Evolutionary conservation across 2,329 filamentous ascomycete species (phyloP).

Genomic region (Aspergillus fischeri): DNA sequence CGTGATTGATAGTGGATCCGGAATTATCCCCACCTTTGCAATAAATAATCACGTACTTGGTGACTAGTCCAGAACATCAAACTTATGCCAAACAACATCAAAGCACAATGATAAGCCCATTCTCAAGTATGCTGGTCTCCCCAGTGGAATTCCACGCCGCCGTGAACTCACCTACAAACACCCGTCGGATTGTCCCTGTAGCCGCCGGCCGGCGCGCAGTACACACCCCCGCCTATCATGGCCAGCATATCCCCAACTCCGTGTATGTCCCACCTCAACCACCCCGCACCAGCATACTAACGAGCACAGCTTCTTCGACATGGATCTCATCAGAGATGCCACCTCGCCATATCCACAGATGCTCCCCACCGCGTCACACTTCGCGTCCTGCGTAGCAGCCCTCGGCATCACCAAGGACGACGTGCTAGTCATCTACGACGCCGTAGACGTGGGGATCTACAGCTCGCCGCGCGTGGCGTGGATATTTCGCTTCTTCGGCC

Average conservation of each 20-base stretch:
- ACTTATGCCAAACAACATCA: not conserved
- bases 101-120: constrained; percentile 1
- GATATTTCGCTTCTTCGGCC: constrained; percentile 25
- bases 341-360: constrained; percentile 25
- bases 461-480: constrained; percentile 27
- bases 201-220: constrained; percentile 18
- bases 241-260: constrained; percentile 21
- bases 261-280: constrained; percentile 12
- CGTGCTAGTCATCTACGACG: constrained; percentile 27
- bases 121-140: constrained; percentile 8
- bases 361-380: constrained; percentile 22
- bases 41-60: not conserved
- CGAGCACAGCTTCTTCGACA: constrained; percentile 25
- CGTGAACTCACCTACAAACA: not conserved
- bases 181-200: constrained; percentile 20
- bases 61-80: not conserved
- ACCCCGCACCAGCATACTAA: not conserved
- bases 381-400: constrained; percentile 15
- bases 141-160: constrained; percentile 11
- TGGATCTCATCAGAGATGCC: constrained; percentile 21
- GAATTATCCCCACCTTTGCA: not conserved
- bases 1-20: too few relatives aligned
- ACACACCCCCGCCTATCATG: constrained; percentile 9
- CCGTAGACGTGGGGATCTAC: constrained; percentile 25
- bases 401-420: constrained; percentile 20